phyloP scores from a whole-genome alignment of 1,284 basidiomycete species.

The Rhodotorula sp. region DNA sequence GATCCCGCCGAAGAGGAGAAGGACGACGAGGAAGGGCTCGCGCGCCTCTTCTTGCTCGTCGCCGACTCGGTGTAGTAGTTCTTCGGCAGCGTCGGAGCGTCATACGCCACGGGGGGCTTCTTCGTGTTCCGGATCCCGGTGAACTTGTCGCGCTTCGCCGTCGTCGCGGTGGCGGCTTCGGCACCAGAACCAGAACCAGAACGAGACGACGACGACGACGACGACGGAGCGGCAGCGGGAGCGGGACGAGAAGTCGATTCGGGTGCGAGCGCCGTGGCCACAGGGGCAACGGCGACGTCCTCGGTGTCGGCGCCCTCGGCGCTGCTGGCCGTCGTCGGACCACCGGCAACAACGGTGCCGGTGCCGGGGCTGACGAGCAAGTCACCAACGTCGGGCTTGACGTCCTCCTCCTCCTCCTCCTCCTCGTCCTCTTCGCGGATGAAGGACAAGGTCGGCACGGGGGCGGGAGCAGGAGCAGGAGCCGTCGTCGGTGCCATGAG shows the following conservation, averaged over 20 bases:
- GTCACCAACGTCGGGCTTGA: conserved; percentile 14
- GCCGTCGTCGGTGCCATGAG: neutral
- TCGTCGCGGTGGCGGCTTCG: too few species aligned
- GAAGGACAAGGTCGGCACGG: neutral
- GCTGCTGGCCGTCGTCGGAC: too few species aligned
- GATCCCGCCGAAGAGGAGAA: conserved; percentile 43
- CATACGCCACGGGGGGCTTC: conserved; percentile 38
- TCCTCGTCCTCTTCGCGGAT: conserved; percentile 5
- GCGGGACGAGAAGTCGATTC: too few species aligned
- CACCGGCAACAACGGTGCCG: too few species aligned
- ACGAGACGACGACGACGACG: neutral
- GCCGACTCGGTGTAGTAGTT: conserved; percentile 60
- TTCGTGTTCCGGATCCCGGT: conserved; percentile 43
- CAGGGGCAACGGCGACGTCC: too few species aligned
- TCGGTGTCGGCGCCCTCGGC: too few species aligned
- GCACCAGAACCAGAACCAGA: too few species aligned
- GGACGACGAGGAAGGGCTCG: conserved; percentile 53
- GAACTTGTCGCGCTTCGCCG: conserved; percentile 36
- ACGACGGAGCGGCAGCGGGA: neutral
- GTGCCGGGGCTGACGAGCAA: neutral
- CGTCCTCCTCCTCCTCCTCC: conserved; percentile 11
- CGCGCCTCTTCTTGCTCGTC: conserved; percentile 61
- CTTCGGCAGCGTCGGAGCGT: conserved; percentile 43
- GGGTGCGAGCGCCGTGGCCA: too few species aligned
- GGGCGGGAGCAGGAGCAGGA: too few species aligned